A percentile compares a stretch with the other conserved stretches of the same genome.
These are phyloP conservation scores for Mycothermus thermophilus DNA, from an alignment of 495 filamentous ascomycete genomes.

Conservation along the genomic window DNA sequence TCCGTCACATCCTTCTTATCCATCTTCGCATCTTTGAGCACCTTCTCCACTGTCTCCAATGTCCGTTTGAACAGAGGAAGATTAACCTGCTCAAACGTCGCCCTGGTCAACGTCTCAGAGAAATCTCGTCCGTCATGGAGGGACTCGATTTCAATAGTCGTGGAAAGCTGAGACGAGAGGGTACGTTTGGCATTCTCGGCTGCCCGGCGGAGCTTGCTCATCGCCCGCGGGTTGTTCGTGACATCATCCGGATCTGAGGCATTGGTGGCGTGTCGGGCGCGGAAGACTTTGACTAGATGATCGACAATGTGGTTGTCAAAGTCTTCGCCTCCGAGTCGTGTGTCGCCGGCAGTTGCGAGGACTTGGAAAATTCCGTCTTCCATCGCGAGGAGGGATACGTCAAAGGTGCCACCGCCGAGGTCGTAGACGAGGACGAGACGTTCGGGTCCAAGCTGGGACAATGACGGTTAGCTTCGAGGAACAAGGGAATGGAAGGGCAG, in stretches of 20 bases:
- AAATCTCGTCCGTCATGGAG: conserved; percentile 89
- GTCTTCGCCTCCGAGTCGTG: conserved; percentile 94
- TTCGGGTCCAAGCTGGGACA: conserved; percentile 47
- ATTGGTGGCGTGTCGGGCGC: too few species aligned
- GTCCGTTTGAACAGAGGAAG: conserved; percentile 90
- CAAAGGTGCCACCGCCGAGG: conserved; percentile 97
- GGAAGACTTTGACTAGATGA: conserved; percentile 80
- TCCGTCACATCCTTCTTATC: conserved; percentile 68
- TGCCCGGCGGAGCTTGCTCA: conserved; percentile 96
- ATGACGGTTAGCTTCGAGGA: too few species aligned
- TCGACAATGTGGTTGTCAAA: conserved; percentile 91
- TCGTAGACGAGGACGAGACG: conserved; percentile 85
- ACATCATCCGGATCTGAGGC: conserved; percentile 59
- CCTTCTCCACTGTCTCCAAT: conserved; percentile 86
- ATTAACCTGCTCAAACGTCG: conserved; percentile 95
- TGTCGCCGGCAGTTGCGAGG: conserved; percentile 87
- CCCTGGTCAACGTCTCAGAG: conserved; percentile 85
- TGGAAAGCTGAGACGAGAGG: conserved; percentile 86
- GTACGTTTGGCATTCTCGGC: conserved; percentile 98
- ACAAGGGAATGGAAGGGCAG: too few species aligned
- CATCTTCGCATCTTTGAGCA: conserved; percentile 69
- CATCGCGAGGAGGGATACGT: conserved; percentile 90
- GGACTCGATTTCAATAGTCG: conserved; percentile 86
- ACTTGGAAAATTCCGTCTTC: conserved; percentile 92
- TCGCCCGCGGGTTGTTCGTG: conserved; percentile 79